A percentile compares a stretch with the other conserved stretches of the same genome.
These are phyloP conservation scores for Boletus rubescentipes DNA, from an alignment of 768 basidiomycete species.

Conservation along the genomic window DNA sequence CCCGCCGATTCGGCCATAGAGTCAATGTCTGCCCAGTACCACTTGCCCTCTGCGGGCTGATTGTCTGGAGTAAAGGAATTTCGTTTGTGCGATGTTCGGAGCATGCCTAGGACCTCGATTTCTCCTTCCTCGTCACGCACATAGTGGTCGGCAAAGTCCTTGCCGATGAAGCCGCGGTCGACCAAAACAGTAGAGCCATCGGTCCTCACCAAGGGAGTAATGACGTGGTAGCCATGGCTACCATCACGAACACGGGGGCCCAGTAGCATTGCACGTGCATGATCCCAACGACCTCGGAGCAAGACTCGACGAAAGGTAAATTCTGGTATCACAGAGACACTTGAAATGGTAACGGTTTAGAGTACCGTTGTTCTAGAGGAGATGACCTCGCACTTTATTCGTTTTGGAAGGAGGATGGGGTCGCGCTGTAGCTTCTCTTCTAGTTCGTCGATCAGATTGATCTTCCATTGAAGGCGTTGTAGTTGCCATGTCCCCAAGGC, in stretches of 20 bases:
- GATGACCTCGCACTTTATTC: slow-evolving; percentile 72
- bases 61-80: slow-evolving; percentile 91
- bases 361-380: slow-evolving; percentile 14
- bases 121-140: slow-evolving; percentile 46
- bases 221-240: slow-evolving; percentile 81
- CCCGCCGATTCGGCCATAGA: slow-evolving; percentile 79
- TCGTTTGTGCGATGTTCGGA: slow-evolving; percentile 70
- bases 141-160: slow-evolving; percentile 47
- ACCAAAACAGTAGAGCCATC: slow-evolving; percentile 86
- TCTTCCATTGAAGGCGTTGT: slow-evolving; percentile 91
- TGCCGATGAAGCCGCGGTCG: slow-evolving; percentile 85
- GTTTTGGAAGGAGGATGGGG: slow-evolving; percentile 74
- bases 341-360: slow-evolving; percentile 31
- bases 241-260: slow-evolving; percentile 89
- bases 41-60: slow-evolving; percentile 70
- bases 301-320: slow-evolving; percentile 87
- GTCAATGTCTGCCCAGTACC: slow-evolving; percentile 90
- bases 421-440: slow-evolving; percentile 83
- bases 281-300: slow-evolving; percentile 77
- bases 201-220: slow-evolving; percentile 81
- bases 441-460: slow-evolving; percentile 88
- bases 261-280: slow-evolving; percentile 73
- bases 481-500: slow-evolving; percentile 93
- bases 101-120: slow-evolving; percentile 82
- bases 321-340: slow-evolving; percentile 77